These are phyloP conservation scores for Helotiales sp. DNA, from an alignment of 2,329 filamentous ascomycete species.

Conservation along the genomic window DNA sequence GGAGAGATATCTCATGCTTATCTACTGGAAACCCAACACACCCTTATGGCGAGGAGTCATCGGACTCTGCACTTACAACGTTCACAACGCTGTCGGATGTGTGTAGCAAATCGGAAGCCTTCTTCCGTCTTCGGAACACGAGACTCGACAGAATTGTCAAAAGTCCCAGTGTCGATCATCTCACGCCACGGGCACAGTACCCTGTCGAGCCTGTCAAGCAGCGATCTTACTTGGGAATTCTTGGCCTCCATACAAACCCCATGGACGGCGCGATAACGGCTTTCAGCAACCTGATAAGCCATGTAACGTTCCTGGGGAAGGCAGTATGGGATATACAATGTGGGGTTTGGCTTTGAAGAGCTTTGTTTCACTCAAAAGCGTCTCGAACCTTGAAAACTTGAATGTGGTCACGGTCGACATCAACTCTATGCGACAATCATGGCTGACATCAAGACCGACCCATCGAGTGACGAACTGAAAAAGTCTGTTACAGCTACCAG, in stretches of 20 bases:
- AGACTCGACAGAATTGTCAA: neutral
- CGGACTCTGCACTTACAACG: no score
- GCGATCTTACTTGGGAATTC: neutral
- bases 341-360: neutral
- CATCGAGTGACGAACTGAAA: neutral
- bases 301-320: conserved; percentile 18
- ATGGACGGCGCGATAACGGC: neutral
- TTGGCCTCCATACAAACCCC: neutral
- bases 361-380: neutral
- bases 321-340: neutral
- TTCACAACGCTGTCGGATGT: no score
- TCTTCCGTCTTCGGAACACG: neutral
- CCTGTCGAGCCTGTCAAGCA: neutral
- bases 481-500: conserved; percentile 1
- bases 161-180: neutral
- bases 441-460: neutral
- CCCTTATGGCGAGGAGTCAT: no score
- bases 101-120: neutral
- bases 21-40: no score
- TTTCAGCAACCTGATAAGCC: neutral
- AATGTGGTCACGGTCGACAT: neutral
- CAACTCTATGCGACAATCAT: neutral
- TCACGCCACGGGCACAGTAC: neutral
- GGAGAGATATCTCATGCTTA: no score
- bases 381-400: neutral